phyloP scores from a whole-genome alignment of 495 filamentous ascomycete species.

The Penicillium longicatenatum region DNA sequence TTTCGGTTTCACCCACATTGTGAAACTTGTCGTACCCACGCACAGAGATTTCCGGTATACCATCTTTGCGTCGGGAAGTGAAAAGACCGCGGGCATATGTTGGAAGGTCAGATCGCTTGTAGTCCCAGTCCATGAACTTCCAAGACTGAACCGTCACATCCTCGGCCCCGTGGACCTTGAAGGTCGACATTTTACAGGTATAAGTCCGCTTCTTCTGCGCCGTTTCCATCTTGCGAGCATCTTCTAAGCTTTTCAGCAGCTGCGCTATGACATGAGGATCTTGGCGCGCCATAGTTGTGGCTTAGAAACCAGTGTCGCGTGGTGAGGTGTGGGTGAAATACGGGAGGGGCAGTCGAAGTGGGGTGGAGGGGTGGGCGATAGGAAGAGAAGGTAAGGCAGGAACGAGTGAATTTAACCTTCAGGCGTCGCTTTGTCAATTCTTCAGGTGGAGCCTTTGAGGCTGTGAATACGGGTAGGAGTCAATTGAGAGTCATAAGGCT shows the following conservation, averaged over 20 bases:
- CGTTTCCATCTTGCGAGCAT: slow-evolving; percentile 51
- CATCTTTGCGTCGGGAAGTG: slow-evolving; percentile 65
- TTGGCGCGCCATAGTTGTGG: slow-evolving; percentile 41
- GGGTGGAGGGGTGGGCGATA: background rate
- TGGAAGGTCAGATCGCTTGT: slow-evolving; percentile 80
- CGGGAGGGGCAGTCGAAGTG: slow-evolving; percentile 16
- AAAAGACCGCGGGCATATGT: slow-evolving; percentile 93
- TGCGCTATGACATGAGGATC: slow-evolving; percentile 61
- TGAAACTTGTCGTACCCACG: slow-evolving; percentile 99
- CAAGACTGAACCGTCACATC: slow-evolving; percentile 79
- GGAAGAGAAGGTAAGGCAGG: background rate
- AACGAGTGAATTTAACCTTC: background rate
- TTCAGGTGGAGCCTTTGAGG: background rate
- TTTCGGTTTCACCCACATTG: slow-evolving; percentile 77
- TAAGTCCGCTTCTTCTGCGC: slow-evolving; percentile 50
- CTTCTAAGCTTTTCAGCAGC: slow-evolving; percentile 59
- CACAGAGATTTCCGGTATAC: slow-evolving; percentile 72
- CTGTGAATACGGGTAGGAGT: background rate
- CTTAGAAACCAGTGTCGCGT: background rate
- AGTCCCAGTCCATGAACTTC: slow-evolving; percentile 93
- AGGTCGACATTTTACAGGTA: slow-evolving; percentile 74
- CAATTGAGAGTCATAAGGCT: slow-evolving; percentile 15
- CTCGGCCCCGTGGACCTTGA: slow-evolving; percentile 59
- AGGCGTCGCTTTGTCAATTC: background rate
- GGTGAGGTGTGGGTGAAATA: background rate